Base-by-base conservation (phyloP, 768 basidiomycete genomes). In the Podaxis sp. region DNA sequence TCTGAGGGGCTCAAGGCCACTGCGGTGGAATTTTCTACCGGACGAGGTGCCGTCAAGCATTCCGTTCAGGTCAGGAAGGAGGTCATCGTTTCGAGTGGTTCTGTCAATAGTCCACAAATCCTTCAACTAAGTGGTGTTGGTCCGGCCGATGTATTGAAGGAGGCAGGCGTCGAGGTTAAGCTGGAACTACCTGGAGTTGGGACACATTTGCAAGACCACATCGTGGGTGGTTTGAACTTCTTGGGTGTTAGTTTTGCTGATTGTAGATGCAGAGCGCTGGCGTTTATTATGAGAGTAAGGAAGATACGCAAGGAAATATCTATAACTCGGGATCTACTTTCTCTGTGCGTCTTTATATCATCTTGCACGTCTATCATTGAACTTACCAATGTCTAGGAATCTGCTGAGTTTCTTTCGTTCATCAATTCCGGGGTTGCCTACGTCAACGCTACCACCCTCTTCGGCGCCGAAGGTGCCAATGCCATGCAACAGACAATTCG, bases 401-500 rank as follows among this genome's bases (percentile, higher is more conserved):
- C 74, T 7, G 48, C 74, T 11, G 69, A 72, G 30, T 84, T 84
- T 72, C 70, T 82, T 49, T 87, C 87, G 2, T 86, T 84, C 72
- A 75, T 89, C 65, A 90, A 89, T 76, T 82, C 84, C 22, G 88
- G 87, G 6, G 83, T 83, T 33, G 83, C 84, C 30, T 90, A 88
- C 69, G 75, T 84, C 66, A 87, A 87, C 71, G 76, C 81, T 49
- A 79, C 80, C 33, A 73, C 71, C 44, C 77, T 86, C 36, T 77
- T 86, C 63, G 80, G 75, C 52, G 68, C 66, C 40, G 65, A 68
- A 4, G 68, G 63, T 33, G 63, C 64, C 40, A 30, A 41, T n/a
- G 56, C 63, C 3, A 63, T 73, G 22, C 49, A 60, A 20, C 46
- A 56, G 17, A 57, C 37, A 17, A 56, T 66, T 37, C 56, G 60